Evolutionary conservation across 257 asterid species (phyloP).

Genomic region (Henckelia pumila): DNA sequence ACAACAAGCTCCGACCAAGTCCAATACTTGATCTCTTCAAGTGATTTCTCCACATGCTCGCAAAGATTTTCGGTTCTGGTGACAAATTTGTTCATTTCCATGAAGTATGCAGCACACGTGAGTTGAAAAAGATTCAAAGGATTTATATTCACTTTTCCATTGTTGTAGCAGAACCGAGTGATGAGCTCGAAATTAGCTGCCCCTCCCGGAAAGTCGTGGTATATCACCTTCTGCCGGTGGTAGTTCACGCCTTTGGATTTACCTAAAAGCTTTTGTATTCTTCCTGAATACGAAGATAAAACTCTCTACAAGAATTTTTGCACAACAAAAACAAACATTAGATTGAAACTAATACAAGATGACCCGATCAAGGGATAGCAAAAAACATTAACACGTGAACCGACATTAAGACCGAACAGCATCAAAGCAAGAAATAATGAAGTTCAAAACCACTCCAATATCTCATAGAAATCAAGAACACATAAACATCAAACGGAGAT

Average conservation of each 20-base stretch:
- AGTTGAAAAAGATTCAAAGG: slow-evolving; percentile 54
- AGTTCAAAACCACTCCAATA: not conserved
- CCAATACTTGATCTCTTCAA: slow-evolving; percentile 59
- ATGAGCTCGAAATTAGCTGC: slow-evolving; percentile 69
- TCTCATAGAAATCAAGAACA: not conserved
- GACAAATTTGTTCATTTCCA: slow-evolving; percentile 63
- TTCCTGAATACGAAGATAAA: slow-evolving; percentile 56
- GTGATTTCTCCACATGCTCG: slow-evolving; percentile 50
- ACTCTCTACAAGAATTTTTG: slow-evolving; percentile 46
- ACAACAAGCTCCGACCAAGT: slow-evolving; percentile 71
- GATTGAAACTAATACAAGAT: not conserved
- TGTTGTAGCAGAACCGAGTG: slow-evolving; percentile 69
- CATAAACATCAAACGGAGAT: not conserved
- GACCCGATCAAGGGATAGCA: not conserved
- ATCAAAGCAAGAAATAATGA: not conserved
- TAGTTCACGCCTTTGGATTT: slow-evolving; percentile 40
- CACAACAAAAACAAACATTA: slow-evolving; percentile 5
- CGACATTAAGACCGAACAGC: not conserved
- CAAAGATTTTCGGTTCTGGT: slow-evolving; percentile 39
- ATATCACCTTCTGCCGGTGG: slow-evolving; percentile 57
- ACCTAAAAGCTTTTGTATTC: slow-evolving; percentile 43
- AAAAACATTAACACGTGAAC: not conserved
- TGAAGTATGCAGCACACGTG: slow-evolving; percentile 50
- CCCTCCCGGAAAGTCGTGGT: slow-evolving; percentile 89
- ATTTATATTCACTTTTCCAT: slow-evolving; percentile 41